Base-by-base conservation (phyloP, 73 alveolate species). In the Halteria grandinella region DNA sequence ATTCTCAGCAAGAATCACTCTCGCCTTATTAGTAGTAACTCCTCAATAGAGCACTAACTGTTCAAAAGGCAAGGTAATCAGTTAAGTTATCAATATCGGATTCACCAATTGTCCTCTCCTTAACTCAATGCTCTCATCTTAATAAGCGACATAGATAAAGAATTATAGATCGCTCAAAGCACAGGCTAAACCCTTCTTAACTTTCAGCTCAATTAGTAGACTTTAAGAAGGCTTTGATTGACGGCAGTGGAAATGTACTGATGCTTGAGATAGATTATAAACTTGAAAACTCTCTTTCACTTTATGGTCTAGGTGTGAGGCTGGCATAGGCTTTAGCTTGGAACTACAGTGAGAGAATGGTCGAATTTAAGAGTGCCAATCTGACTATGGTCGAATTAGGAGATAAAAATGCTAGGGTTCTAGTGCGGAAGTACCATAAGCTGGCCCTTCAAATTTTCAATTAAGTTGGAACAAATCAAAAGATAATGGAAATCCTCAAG, bases 321-420 rank as follows among this genome's bases (percentile, higher is more conserved):
- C n/a, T n/a, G n/a, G n/a, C n/a, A n/a, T n/a, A n/a, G n/a, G n/a
- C n/a, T n/a, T n/a, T 66, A 39, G 80, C 69, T 1, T 66, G 80
- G 80, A 66, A 66, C 29, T 66, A 44, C 21, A 66, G 47, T 45
- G 80, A 66, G 53, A 66, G 47, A 45, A 44, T 66, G 53, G 39
- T 41, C 18, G 25, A 3, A 6, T 1, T 66, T n/a, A 66, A 21
- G 52, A 25, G n/a, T 10, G 55, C 49, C 17, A 39, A 39, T 3
- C 8, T 66, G 32, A 66, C 43, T 66, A 7, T 21, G 18, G 39
- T 18, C 1, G 18, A 25, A 15, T 41, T 66, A 12, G 50, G 32
- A 45, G 78, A n/a, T n/a, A n/a, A 62, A 62, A 44, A 66, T 18
- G 66, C 66, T 8, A 18, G 45, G 17, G 32, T 40, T 66, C 43